Conservation (phyloP, 441 rosid genomes). For the Pelargonium australe region DNA sequence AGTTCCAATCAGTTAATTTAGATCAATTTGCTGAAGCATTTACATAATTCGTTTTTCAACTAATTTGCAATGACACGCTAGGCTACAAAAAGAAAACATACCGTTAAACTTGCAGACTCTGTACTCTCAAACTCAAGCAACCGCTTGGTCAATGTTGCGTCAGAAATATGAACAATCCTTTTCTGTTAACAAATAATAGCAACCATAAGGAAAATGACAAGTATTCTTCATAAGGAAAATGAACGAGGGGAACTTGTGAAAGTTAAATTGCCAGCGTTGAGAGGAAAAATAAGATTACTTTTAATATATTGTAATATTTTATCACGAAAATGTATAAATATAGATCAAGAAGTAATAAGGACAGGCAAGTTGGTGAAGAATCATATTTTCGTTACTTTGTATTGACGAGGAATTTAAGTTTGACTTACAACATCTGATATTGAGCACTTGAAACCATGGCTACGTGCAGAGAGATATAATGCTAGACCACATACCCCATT, state of each 20-base stretch:
- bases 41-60: no score
- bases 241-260: no score
- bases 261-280: no score
- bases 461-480: conserved; percentile 78
- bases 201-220: no score
- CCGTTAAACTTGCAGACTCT: conserved; percentile 68
- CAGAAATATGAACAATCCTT: conserved; percentile 68
- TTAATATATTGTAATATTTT: no score
- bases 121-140: conserved; percentile 77
- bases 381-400: no score
- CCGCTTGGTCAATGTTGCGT: conserved; percentile 75
- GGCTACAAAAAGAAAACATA: conserved; percentile 27
- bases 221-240: no score
- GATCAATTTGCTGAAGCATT: not conserved
- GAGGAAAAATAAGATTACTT: no score
- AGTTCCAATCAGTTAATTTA: no score
- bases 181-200: conserved; percentile 35
- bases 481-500: conserved; percentile 98
- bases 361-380: no score
- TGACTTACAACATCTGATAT: conserved; percentile 73
- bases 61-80: not conserved
- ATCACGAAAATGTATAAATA: no score
- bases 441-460: conserved; percentile 69
- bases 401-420: not conserved
- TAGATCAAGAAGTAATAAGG: no score